These are phyloP conservation scores for Camelina laxa DNA, from an alignment of 345 rosid genomes.

Conservation along the genomic window DNA sequence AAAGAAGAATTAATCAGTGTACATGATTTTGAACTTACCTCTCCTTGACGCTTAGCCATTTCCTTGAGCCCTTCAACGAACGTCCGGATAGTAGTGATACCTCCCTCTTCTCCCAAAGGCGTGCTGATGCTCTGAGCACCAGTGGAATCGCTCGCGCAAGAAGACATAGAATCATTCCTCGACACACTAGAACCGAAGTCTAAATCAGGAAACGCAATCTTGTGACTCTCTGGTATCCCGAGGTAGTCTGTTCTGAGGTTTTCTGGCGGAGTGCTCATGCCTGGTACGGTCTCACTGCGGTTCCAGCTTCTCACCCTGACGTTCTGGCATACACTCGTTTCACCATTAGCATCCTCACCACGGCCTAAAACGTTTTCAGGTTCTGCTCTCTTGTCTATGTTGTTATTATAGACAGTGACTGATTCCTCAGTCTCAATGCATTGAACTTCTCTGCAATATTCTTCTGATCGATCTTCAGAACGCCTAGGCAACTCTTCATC, in stretches of 20 bases:
- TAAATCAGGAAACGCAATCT: slow-evolving; percentile 50
- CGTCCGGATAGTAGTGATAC: slow-evolving; percentile 71
- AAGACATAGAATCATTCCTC: slow-evolving; percentile 82
- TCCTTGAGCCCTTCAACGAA: slow-evolving; percentile 87
- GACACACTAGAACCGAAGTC: slow-evolving; percentile 53
- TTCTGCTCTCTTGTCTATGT: slow-evolving; percentile 44
- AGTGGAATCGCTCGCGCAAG: slow-evolving; percentile 66
- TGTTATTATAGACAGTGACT: slow-evolving; percentile 40
- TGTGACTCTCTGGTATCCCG: slow-evolving; percentile 69
- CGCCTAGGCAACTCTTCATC: slow-evolving; percentile 45
- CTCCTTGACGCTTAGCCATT: slow-evolving; percentile 59
- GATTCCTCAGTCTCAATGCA: slow-evolving; percentile 71
- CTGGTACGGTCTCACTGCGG: slow-evolving; percentile 46
- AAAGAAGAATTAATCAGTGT: slow-evolving; percentile 10
- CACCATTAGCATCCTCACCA: slow-evolving; percentile 12
- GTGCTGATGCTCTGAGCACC: slow-evolving; percentile 38
- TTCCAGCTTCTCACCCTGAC: slow-evolving; percentile 61
- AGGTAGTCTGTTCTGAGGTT: slow-evolving; percentile 52
- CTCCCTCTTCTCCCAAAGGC: slow-evolving; percentile 49
- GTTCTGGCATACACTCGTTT: slow-evolving; percentile 24
- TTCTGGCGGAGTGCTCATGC: slow-evolving; percentile 64
- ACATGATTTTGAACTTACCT: slow-evolving; percentile 24
- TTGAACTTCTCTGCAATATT: slow-evolving; percentile 85
- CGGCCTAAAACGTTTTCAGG: slow-evolving; percentile 9
- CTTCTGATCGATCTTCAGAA: slow-evolving; percentile 60